phyloP scores from a whole-genome alignment of 495 filamentous ascomycete species.

The Opeltia flavorubescens region DNA sequence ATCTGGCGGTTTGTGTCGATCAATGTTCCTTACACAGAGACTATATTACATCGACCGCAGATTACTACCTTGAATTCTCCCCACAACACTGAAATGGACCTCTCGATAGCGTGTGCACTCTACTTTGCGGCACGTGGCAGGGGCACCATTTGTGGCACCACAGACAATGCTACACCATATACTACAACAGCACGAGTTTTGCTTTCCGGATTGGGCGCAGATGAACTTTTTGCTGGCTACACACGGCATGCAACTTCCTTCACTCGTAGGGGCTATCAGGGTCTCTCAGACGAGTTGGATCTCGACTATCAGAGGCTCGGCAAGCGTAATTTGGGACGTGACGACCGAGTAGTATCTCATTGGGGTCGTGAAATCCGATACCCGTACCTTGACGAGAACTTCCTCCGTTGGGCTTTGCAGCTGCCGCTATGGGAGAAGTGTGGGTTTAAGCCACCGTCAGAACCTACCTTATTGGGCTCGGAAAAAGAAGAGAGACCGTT shows the following conservation, averaged over 20 bases:
- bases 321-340: constrained; percentile 83
- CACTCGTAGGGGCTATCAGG: constrained; percentile 45
- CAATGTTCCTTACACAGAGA: constrained; percentile 70
- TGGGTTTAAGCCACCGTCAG: constrained; percentile 27
- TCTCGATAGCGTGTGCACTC: constrained; percentile 85
- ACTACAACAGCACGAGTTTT: constrained; percentile 66
- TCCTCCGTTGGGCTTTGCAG: constrained; percentile 66
- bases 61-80: constrained; percentile 72
- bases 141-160: constrained; percentile 29
- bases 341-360: constrained; percentile 79
- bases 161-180: constrained; percentile 27
- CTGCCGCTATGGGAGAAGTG: constrained; percentile 73
- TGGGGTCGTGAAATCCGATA: constrained; percentile 89
- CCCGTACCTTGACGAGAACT: constrained; percentile 76
- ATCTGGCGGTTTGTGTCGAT: constrained; percentile 71
- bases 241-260: constrained; percentile 71
- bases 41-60: constrained; percentile 47
- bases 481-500: constrained; percentile 15
- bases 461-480: constrained; percentile 10
- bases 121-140: constrained; percentile 83
- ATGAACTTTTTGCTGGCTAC: constrained; percentile 94
- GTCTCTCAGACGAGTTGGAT: constrained; percentile 69
- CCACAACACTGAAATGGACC: constrained; percentile 96
- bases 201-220: constrained; percentile 84
- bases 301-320: constrained; percentile 79